A percentile compares a stretch with the other conserved stretches of the same genome.
These are phyloP conservation scores for Geotrichum candidum DNA, from an alignment of 1,139 yeast species.

Conservation along the genomic window DNA sequence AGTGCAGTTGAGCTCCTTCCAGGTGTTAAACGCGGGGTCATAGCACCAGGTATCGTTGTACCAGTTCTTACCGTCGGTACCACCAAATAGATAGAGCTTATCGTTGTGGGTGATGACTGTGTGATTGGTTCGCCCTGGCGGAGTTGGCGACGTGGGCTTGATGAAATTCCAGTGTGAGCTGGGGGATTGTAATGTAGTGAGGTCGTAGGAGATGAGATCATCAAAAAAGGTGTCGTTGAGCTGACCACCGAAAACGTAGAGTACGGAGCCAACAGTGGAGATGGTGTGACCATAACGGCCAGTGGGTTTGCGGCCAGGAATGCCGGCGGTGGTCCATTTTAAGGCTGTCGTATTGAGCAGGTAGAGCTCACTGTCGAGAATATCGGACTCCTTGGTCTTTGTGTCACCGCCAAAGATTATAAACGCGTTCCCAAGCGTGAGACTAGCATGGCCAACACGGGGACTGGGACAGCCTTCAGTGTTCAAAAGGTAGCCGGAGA, in stretches of 20 bases:
- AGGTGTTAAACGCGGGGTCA: constrained; percentile 61
- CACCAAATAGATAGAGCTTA: constrained; percentile 88
- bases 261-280: constrained; percentile 60
- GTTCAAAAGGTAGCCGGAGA: constrained; percentile 59
- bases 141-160: constrained; percentile 46
- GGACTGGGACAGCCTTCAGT: constrained; percentile 82
- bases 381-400: constrained; percentile 66
- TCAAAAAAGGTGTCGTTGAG: constrained; percentile 80
- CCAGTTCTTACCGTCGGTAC: constrained; percentile 71
- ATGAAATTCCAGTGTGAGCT: constrained; percentile 79
- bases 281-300: constrained; percentile 94
- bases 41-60: constrained; percentile 77
- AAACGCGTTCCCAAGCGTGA: constrained; percentile 90
- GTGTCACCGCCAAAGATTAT: constrained; percentile 97
- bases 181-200: constrained; percentile 80
- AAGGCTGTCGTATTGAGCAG: constrained; percentile 83
- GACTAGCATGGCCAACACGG: constrained; percentile 92
- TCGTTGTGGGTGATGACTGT: constrained; percentile 77
- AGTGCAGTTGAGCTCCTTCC: constrained; percentile 49
- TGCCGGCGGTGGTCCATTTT: constrained; percentile 86
- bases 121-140: constrained; percentile 88
- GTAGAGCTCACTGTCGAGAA: constrained; percentile 82
- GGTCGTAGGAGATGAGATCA: constrained; percentile 80
- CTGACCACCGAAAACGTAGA: constrained; percentile 93
- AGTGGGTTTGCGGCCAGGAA: constrained; percentile 73